Conservation (phyloP, 148 eudicot species). For the Chenopodium album region DNA sequence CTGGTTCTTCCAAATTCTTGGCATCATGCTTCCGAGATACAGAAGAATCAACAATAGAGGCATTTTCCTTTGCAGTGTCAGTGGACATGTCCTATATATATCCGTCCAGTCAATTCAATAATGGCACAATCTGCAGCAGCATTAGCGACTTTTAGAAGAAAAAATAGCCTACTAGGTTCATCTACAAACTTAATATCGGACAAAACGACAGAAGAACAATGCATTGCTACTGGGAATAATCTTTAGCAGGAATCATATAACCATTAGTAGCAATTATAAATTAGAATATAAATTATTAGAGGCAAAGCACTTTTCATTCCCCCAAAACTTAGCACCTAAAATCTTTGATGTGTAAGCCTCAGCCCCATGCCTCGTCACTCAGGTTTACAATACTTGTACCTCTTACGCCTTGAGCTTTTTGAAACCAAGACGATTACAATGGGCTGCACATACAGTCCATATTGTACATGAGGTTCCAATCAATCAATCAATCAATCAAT, state of each 20-base stretch:
- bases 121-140: constrained; percentile 15
- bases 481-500: too few relatives aligned
- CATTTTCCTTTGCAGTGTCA: constrained; percentile 56
- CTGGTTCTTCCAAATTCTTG: constrained; percentile 50
- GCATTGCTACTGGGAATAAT: neutral
- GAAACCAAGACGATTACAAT: neutral
- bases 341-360: neutral
- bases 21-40: constrained; percentile 52
- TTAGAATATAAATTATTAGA: neutral
- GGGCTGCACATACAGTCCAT: neutral
- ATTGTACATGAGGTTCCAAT: neutral
- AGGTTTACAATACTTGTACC: neutral
- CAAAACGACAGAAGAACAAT: neutral
- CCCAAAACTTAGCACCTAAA: neutral
- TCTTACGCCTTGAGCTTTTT: neutral
- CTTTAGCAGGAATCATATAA: neutral
- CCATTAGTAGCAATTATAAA: neutral
- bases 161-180: neutral
- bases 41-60: constrained; percentile 61
- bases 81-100: constrained; percentile 49
- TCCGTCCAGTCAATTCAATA: constrained; percentile 9
- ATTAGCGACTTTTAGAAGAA: neutral
- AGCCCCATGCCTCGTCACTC: neutral
- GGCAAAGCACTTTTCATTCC: neutral
- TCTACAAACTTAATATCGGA: neutral